A percentile compares a stretch with the other conserved stretches of the same genome.
These are phyloP conservation scores for Oryza meridionalis DNA, from an alignment of 176 grass and related monocot species.

Conservation along the genomic window DNA sequence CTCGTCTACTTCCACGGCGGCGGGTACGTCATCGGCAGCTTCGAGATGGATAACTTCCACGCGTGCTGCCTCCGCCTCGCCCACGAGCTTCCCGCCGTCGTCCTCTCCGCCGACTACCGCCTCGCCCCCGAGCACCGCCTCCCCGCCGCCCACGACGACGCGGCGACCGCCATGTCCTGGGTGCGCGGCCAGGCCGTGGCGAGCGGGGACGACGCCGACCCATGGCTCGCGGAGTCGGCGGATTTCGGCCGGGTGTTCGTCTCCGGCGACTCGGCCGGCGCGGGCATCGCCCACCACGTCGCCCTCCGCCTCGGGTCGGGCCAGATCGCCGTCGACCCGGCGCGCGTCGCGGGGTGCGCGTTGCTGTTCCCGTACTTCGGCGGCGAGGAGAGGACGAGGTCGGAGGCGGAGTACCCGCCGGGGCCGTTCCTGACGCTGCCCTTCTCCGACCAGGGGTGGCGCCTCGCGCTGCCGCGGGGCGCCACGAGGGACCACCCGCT, in stretches of 20 bases:
- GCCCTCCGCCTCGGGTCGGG: constrained; percentile 28
- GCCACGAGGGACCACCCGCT: constrained; percentile 49
- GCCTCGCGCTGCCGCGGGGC: constrained; percentile 39
- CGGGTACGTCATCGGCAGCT: constrained; percentile 40
- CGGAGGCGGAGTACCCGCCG: constrained; percentile 58
- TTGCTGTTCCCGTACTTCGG: constrained; percentile 59
- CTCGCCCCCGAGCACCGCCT: constrained; percentile 64
- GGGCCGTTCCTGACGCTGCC: constrained; percentile 49
- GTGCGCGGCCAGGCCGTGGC: constrained; percentile 17
- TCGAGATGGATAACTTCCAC: constrained; percentile 32
- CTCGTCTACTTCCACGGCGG: constrained; percentile 52
- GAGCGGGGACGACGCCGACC: not conserved
- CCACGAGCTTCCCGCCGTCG: constrained; percentile 45
- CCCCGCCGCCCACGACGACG: constrained; percentile 59
- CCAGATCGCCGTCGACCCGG: constrained; percentile 33
- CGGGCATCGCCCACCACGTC: constrained; percentile 46
- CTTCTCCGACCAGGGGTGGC: constrained; percentile 24
- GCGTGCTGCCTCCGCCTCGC: constrained; percentile 41
- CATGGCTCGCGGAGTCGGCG: constrained; percentile 43
- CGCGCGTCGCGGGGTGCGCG: constrained; percentile 46
- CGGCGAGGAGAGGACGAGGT: constrained; percentile 45
- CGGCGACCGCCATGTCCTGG: constrained; percentile 29
- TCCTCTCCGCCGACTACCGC: constrained; percentile 65
- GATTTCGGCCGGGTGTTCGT: constrained; percentile 40
- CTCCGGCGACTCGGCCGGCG: constrained; percentile 49